phyloP scores from a whole-genome alignment of 2,329 filamentous ascomycete genomes.

The Neonectria hederae region DNA sequence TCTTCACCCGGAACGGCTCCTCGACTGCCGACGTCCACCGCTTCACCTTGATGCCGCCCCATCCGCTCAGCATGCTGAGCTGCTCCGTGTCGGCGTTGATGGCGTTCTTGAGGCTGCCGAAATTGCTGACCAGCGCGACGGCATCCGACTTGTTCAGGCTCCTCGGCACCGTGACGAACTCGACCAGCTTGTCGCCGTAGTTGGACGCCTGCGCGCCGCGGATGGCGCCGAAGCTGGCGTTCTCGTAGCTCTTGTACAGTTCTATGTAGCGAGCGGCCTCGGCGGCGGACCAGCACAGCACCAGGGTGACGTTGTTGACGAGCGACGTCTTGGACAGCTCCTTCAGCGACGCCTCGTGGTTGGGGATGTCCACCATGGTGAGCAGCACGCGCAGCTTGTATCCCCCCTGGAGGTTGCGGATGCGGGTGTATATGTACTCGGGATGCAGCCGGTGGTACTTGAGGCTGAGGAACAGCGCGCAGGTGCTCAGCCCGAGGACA shows the following conservation, averaged over 20 bases:
- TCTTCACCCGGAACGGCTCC: conserved; percentile 83
- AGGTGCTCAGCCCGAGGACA: conserved; percentile 85
- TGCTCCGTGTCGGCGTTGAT: conserved; percentile 90
- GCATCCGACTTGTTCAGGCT: conserved; percentile 96
- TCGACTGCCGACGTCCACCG: conserved; percentile 84
- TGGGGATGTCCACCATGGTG: conserved; percentile 92
- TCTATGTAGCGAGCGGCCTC: conserved; percentile 95
- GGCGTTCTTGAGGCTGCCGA: conserved; percentile 87
- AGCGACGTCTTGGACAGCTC: conserved; percentile 93
- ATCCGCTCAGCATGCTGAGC: conserved; percentile 84
- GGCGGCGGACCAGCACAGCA: conserved; percentile 93
- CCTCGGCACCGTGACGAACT: conserved; percentile 90
- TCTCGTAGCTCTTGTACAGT: conserved; percentile 93
- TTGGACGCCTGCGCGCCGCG: conserved; percentile 83
- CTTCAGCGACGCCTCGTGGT: conserved; percentile 88
- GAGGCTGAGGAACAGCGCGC: conserved; percentile 89
- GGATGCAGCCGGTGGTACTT: conserved; percentile 98
- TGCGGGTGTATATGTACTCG: conserved; percentile 96
- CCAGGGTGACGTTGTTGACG: conserved; percentile 90
- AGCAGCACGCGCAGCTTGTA: conserved; percentile 89
- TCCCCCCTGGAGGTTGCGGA: conserved; percentile 83
- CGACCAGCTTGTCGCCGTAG: conserved; percentile 87
- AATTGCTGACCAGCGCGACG: conserved; percentile 87
- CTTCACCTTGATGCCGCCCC: conserved; percentile 95
- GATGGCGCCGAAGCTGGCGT: conserved; percentile 82